Conservation (phyloP, 1,139 yeast genomes). For the Groenewaldozyma sp. region DNA sequence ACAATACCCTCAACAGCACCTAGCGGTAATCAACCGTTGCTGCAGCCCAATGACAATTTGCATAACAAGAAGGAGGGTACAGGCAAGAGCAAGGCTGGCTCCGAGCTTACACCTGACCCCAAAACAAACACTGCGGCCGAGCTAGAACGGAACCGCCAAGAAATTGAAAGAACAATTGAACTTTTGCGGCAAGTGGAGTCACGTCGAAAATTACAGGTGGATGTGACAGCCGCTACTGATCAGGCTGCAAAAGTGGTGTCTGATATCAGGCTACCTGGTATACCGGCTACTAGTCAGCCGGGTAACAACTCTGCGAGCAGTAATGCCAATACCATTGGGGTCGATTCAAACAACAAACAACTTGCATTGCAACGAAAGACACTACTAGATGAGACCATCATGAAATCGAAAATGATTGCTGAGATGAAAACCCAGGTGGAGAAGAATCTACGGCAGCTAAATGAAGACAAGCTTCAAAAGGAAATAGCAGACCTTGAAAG, state of each 20-base stretch:
- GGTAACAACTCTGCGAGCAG: too few species aligned
- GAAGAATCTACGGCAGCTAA: conserved; percentile 8
- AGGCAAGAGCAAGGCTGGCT: too few species aligned
- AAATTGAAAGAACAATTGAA: conserved; percentile 1
- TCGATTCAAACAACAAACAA: too few species aligned
- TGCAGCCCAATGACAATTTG: too few species aligned
- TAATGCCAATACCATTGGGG: too few species aligned
- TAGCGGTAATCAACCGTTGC: too few species aligned
- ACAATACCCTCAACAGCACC: too few species aligned
- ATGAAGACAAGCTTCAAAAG: conserved; percentile 7
- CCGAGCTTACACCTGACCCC: too few species aligned
- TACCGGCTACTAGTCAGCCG: too few species aligned
- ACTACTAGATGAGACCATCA: not conserved
- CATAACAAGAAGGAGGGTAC: too few species aligned
- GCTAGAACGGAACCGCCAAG: conserved; percentile 3
- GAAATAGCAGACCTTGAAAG: conserved; percentile 13
- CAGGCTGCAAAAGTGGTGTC: conserved; percentile 1
- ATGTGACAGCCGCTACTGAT: not conserved
- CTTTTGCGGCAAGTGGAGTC: not conserved
- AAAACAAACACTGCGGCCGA: conserved; percentile 12
- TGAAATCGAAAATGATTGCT: not conserved
- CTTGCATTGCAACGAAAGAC: too few species aligned
- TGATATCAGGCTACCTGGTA: not conserved
- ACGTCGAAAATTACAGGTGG: not conserved
- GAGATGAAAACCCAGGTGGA: conserved; percentile 9